Conservation (phyloP, 805 yeast species). For the Spathaspora passalidarum region DNA sequence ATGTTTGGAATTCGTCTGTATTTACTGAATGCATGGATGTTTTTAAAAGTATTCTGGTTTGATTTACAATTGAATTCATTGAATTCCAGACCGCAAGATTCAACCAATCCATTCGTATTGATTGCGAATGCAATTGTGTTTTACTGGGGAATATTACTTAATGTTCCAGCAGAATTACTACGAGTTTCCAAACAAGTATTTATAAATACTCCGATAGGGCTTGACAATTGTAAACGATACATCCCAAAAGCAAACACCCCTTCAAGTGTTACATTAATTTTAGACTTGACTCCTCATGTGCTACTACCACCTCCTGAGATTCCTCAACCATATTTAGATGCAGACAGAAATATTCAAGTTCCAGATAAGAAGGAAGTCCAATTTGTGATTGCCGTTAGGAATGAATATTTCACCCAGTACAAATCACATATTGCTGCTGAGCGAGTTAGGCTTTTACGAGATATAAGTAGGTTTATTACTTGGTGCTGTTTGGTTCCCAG, state of each 20-base stretch:
- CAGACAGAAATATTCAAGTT: conserved; percentile 34
- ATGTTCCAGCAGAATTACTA: background rate
- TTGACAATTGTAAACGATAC: conserved; percentile 6
- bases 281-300: conserved; percentile 24
- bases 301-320: conserved; percentile 39
- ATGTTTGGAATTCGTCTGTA: background rate
- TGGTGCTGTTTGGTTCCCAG: conserved; percentile 26
- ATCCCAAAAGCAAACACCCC: conserved; percentile 22
- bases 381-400: conserved; percentile 25
- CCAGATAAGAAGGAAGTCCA: conserved; percentile 36
- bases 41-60: conserved; percentile 4
- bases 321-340: conserved; percentile 43
- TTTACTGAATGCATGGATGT: conserved; percentile 2
- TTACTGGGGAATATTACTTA: background rate
- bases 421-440: conserved; percentile 42
- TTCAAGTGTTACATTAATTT: conserved; percentile 25
- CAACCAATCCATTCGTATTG: conserved; percentile 4
- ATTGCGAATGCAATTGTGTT: background rate
- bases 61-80: conserved; percentile 7
- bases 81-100: conserved; percentile 6
- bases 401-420: conserved; percentile 37
- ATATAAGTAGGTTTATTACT: conserved; percentile 27
- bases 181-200: conserved; percentile 1
- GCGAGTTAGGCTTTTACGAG: conserved; percentile 33
- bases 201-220: conserved; percentile 6